Percentiles rank a stretch among this genome's conserved stretches.
phyloP scores from a whole-genome alignment of 495 filamentous ascomycete species.

The Lasiosphaeria miniovina region DNA sequence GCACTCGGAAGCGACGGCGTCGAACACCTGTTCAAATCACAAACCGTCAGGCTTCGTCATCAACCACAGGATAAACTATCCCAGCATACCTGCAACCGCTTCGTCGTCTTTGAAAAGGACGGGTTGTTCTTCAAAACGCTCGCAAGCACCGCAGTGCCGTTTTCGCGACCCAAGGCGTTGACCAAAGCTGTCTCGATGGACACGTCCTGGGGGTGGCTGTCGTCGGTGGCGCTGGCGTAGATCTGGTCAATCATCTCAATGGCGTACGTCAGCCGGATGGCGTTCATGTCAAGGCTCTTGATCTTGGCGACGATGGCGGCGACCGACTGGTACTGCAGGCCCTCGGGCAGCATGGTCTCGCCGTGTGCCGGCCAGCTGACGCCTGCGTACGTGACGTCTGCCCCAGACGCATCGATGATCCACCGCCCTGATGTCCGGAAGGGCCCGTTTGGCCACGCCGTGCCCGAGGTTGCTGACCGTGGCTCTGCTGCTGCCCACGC shows the following conservation, averaged over 20 bases:
- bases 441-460: slow-evolving; percentile 41
- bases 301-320: slow-evolving; percentile 52
- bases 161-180: slow-evolving; percentile 48
- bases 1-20: slow-evolving; percentile 53
- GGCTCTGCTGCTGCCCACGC: background rate
- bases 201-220: slow-evolving; percentile 37
- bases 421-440: slow-evolving; percentile 45
- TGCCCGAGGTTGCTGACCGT: slow-evolving; percentile 6
- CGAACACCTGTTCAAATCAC: slow-evolving; percentile 42
- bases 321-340: slow-evolving; percentile 58
- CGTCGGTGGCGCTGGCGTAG: slow-evolving; percentile 44
- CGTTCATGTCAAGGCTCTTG: slow-evolving; percentile 57
- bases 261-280: slow-evolving; percentile 59
- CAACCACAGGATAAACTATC: background rate
- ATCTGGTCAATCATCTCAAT: slow-evolving; percentile 66
- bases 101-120: slow-evolving; percentile 47
- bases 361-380: slow-evolving; percentile 61
- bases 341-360: slow-evolving; percentile 63
- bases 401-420: slow-evolving; percentile 50
- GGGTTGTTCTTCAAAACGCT: slow-evolving; percentile 53
- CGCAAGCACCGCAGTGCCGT: slow-evolving; percentile 48
- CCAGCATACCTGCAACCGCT: slow-evolving; percentile 33
- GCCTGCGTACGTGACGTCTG: slow-evolving; percentile 53
- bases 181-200: slow-evolving; percentile 49
- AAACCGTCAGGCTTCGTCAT: slow-evolving; percentile 2